Evolutionary conservation across 192 early-diverging fungal genomes (phyloP).

Genomic region (Gigaspora rosea): DNA sequence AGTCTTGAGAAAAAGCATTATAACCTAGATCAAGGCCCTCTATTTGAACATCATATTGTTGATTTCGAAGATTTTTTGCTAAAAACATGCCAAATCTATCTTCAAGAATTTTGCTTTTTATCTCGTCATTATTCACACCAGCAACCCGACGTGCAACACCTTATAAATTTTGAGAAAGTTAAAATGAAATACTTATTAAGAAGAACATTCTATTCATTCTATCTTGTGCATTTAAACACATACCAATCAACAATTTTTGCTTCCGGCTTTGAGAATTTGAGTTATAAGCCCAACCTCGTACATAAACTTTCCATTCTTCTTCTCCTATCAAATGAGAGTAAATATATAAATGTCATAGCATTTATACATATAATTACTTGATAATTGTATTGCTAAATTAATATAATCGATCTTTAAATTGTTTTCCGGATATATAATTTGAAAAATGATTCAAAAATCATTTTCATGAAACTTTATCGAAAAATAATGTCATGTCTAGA

Average conservation of each 20-base stretch:
- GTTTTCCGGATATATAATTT: too few relatives aligned
- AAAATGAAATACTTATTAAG: too few relatives aligned
- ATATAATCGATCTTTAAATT: too few relatives aligned
- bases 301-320: background rate
- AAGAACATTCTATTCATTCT: too few relatives aligned
- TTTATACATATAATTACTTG: too few relatives aligned
- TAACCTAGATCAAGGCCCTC: slow-evolving; percentile 39
- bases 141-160: slow-evolving; percentile 37
- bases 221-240: background rate
- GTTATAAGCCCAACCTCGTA: slow-evolving; percentile 48
- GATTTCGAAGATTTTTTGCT: slow-evolving; percentile 50
- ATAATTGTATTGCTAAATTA: too few relatives aligned
- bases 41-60: slow-evolving; percentile 50
- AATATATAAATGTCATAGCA: too few relatives aligned
- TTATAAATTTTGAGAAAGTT: too few relatives aligned
- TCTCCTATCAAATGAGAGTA: background rate
- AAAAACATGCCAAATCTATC: slow-evolving; percentile 52
- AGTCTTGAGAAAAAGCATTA: too few relatives aligned
- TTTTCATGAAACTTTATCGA: too few relatives aligned
- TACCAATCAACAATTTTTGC: slow-evolving; percentile 13
- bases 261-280: slow-evolving; percentile 41
- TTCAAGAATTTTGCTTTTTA: slow-evolving; percentile 39
- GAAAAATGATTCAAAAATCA: too few relatives aligned
- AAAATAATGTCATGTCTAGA: too few relatives aligned
- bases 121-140: slow-evolving; percentile 43